Conservation (phyloP, 331 rosid genomes). For the Rhamnella rubrinervis region DNA sequence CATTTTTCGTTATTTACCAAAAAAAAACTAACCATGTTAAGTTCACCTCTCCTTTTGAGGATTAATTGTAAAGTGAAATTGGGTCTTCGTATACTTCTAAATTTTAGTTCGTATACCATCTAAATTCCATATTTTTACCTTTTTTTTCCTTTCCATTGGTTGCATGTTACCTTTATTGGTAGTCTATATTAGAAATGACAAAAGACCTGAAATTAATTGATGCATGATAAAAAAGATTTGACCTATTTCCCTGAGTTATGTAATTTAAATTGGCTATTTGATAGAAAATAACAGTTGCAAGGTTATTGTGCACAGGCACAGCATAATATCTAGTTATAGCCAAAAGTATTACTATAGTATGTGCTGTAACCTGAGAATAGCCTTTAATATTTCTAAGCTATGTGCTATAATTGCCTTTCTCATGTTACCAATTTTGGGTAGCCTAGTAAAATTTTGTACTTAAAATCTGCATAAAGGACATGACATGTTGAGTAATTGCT, state of each 20-base stretch:
- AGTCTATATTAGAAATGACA: neutral
- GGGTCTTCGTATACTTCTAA: neutral
- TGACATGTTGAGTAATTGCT: neutral
- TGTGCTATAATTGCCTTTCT: too few species aligned
- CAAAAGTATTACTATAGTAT: neutral
- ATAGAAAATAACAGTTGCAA: neutral
- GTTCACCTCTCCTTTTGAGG: neutral
- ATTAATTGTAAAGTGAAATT: neutral
- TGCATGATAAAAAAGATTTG: neutral
- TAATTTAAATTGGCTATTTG: neutral
- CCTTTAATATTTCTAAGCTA: neutral
- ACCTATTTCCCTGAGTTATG: neutral
- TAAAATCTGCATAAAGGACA: too few species aligned
- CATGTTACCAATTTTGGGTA: too few species aligned
- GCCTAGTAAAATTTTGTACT: too few species aligned
- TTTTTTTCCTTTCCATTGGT: neutral
- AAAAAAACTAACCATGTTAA: neutral
- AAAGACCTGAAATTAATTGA: neutral
- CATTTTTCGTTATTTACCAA: constrained; percentile 4
- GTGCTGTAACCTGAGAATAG: neutral
- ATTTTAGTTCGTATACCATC: neutral
- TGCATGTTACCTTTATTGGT: neutral
- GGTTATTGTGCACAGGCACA: neutral
- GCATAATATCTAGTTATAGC: neutral
- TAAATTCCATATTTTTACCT: neutral